A percentile compares a stretch with the other conserved stretches of the same genome.
phyloP scores from a whole-genome alignment of 2,329 filamentous ascomycete genomes.

The Zymoseptoria tritici region DNA sequence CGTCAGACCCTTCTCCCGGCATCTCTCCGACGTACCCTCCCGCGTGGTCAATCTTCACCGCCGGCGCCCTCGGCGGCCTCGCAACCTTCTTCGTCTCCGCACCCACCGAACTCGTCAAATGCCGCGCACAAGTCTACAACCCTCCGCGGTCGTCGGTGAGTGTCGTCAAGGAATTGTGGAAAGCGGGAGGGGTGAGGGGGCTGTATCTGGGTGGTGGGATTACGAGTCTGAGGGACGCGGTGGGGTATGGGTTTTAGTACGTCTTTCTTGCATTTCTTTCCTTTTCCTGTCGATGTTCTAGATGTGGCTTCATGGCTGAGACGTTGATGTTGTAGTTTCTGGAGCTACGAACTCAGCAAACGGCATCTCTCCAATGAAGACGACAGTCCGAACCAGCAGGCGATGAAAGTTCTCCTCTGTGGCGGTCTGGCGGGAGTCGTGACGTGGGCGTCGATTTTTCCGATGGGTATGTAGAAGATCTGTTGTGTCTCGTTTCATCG shows the following conservation, averaged over 20 bases:
- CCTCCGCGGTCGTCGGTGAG: constrained; percentile 22
- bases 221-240: constrained; percentile 73
- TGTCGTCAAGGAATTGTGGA: constrained; percentile 28
- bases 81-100: constrained; percentile 80
- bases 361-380: constrained; percentile 44
- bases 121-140: constrained; percentile 65
- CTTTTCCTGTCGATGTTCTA: not conserved
- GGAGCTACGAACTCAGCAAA: constrained; percentile 76
- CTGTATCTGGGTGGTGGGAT: constrained; percentile 75
- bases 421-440: constrained; percentile 81
- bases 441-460: constrained; percentile 87
- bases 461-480: constrained; percentile 43
- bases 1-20: too few relatives aligned
- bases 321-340: constrained; percentile 53
- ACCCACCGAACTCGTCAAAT: constrained; percentile 87
- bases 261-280: constrained; percentile 18
- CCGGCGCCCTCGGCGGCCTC: constrained; percentile 73
- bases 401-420: constrained; percentile 54
- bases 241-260: constrained; percentile 93
- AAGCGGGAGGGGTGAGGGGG: constrained; percentile 50
- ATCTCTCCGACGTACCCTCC: constrained; percentile 7
- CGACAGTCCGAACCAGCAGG: constrained; percentile 31
- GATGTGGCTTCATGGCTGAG: not conserved
- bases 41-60: constrained; percentile 50
- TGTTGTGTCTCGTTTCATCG: not conserved